Percentiles rank a stretch among this genome's conserved stretches.
Conservation (phyloP, 2,329 filamentous ascomycete genomes). For the Cadophora luteo-olivacea region DNA sequence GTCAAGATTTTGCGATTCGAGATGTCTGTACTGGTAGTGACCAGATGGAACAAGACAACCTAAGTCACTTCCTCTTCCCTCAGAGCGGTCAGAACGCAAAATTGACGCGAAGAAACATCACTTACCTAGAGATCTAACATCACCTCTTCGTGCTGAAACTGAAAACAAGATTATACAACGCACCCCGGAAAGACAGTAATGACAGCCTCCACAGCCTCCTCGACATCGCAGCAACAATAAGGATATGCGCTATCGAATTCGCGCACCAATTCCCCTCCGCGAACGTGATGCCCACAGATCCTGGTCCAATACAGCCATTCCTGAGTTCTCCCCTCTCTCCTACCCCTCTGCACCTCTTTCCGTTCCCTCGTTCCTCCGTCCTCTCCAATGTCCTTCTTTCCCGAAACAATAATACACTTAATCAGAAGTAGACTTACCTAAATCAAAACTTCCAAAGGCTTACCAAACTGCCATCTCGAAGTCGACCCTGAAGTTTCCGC, state of each 20-base stretch:
- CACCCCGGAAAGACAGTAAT: neutral
- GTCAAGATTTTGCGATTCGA: too few species aligned
- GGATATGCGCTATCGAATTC: conserved; percentile 31
- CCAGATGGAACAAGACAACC: neutral
- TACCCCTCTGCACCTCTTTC: neutral
- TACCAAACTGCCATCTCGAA: conserved; percentile 75
- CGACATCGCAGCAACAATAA: conserved; percentile 28
- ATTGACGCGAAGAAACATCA: neutral
- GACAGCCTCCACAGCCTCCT: conserved; percentile 18
- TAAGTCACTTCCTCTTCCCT: neutral
- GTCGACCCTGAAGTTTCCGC: conserved; percentile 48
- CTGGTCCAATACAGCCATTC: conserved; percentile 39
- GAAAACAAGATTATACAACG: neutral
- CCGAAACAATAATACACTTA: too few species aligned
- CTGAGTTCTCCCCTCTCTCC: conserved; percentile 11
- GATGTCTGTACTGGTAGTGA: neutral
- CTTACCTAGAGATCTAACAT: neutral
- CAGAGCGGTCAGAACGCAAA: neutral
- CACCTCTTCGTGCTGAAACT: neutral
- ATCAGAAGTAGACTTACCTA: too few species aligned
- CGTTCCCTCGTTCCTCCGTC: neutral
- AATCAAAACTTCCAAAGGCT: conserved; percentile 52
- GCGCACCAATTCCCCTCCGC: conserved; percentile 25
- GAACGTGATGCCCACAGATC: conserved; percentile 21
- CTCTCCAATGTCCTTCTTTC: neutral